These are phyloP conservation scores for Chlorella sp. DNA, from an alignment of 139 green algal genomes.

Conservation along the genomic window DNA sequence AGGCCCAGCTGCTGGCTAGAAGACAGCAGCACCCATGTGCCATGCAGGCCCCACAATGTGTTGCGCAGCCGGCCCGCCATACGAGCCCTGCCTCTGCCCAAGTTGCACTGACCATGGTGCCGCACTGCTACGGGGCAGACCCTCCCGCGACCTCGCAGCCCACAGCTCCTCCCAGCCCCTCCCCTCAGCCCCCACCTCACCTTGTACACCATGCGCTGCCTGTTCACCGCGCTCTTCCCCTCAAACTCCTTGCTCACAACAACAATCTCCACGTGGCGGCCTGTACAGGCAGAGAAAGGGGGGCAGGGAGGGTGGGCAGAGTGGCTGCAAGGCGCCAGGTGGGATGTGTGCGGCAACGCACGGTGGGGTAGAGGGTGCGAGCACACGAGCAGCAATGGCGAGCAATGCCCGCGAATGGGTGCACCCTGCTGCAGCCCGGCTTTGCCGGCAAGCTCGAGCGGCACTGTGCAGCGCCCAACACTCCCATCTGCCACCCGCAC, in stretches of 20 bases:
- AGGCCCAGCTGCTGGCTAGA: no score
- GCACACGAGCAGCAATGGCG: neutral
- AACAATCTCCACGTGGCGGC: slow-evolving; percentile 82
- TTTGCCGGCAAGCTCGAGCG: neutral
- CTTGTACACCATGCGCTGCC: slow-evolving; percentile 92
- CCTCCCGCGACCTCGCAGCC: no score
- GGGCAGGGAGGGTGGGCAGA: neutral
- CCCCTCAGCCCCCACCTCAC: slow-evolving; percentile 35
- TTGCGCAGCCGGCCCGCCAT: no score
- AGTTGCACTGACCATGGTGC: no score
- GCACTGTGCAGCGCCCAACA: neutral
- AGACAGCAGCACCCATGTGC: no score
- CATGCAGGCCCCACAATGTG: no score
- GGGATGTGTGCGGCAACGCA: neutral
- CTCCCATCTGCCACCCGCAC: neutral
- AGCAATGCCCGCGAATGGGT: neutral
- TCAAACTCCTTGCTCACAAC: slow-evolving; percentile 80
- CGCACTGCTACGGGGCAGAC: no score
- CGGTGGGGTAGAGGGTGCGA: no score
- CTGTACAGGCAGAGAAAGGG: slow-evolving; percentile 38
- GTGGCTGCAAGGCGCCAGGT: neutral
- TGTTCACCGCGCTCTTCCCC: slow-evolving; percentile 75
- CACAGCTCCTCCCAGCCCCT: no score
- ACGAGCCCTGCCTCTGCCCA: no score
- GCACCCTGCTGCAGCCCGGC: neutral